Base-by-base conservation (phyloP, 139 green algal species). In the Zygnema circumcarinatum region DNA sequence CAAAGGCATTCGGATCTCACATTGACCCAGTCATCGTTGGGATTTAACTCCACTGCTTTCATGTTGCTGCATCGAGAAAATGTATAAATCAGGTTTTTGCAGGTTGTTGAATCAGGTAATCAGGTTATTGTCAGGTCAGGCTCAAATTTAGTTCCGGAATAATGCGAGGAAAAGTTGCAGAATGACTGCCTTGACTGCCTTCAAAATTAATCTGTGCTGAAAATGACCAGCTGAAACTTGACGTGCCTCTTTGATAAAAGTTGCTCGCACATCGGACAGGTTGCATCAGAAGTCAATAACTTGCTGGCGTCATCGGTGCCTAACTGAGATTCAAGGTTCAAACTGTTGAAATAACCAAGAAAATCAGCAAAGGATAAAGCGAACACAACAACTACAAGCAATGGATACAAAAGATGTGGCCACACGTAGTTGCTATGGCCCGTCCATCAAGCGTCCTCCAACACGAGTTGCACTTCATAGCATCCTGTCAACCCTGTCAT, bases 21-120 rank as follows among this genome's bases (percentile, higher is more conserved):
- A 86, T 89, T 89, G n/a, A 87, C 31, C 76, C 76, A 88, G 2
- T 88, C 83, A 88, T 89, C 85, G 35, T 35, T 31, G 16, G 85
- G 85, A 33, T 56, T 90, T 2, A 90, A 35, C 31, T 90, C 52
- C 16, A 90, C 80, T 41, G 79, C 42, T 35, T 90, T 90, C 85
- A 90, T 90, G 38, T 90, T 89, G 54, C 85, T 90, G 85, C n/a
- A n/a, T n/a, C n/a, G 38, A 16, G 56, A 32, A 16, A 21, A 84
- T 21, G 80, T 72, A 72, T n/a, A 72, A 29, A 72, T n/a, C 56
- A 72, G 29, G 56, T 72, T 72, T 29, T 29, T 29, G 29, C 29
- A 72, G 56, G 29, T 72, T 29, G 29, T 35, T 72, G 29, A 35
- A 72, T 72, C 29, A 72, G 56, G 29, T 72, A 29, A 72, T 29